Base-by-base conservation (phyloP, 805 yeast genomes). In the Wickerhamiella azyma region DNA sequence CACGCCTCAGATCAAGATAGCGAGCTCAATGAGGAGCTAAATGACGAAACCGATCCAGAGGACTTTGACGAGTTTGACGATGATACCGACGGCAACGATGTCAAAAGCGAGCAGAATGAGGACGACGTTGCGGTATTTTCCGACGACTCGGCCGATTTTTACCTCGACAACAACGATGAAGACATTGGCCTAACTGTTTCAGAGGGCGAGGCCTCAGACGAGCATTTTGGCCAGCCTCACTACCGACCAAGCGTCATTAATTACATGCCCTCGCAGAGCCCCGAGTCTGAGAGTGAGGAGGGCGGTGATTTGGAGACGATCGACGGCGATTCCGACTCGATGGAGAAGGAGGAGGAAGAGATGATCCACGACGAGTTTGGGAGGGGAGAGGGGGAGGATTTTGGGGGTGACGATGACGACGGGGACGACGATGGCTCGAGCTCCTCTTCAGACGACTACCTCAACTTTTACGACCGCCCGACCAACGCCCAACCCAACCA, bases 221-320 rank as follows among this genome's bases (percentile, higher is more conserved):
- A 50, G 14, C 39, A 41, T 21, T 52, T 53, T 16, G 46, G 52
- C 16, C 51, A 39, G 32, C 51, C 19, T 37, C 52, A 50, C 50
- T 48, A 47, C 17, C 59, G 35, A 59, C 58, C 28, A 57, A 65
- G 24, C 62, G 58, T 29, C 55, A 50, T 42, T 16, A 42, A 42
- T 26, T 42, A 42, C 19, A 42, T 42, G 45, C 45, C 45, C 5
- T 26, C 39, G 9, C 88, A 78, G 55, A 77, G 79, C 53, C 64
- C 61, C 50, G 67, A 70, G 40, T 72, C 72, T 47, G 73, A 69
- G 48, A 61, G 68, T 8, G 63, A 59, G 14, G 63, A 59, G 14
- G 62, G 57, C 14, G 65, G 62, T 7, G 62, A 58, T 16, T 68
- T 63, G 9, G 72, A 68, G 29, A 72, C 68, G 30, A 70, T 67